These are phyloP conservation scores for Salvia rosmarinus DNA, from an alignment of 257 asterid species.

Conservation along the genomic window DNA sequence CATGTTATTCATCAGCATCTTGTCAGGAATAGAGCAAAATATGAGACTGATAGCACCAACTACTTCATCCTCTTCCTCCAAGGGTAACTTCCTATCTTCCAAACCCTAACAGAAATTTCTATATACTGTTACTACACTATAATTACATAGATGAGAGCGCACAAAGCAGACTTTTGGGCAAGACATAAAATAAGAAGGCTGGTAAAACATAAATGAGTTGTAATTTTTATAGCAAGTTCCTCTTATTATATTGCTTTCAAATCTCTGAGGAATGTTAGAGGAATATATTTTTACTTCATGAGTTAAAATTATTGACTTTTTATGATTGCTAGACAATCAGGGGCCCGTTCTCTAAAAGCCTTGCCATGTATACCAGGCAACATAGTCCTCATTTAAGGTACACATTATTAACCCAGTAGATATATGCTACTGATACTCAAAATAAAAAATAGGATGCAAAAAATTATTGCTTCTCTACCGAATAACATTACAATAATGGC, in stretches of 20 bases:
- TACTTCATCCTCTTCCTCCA: conserved; percentile 85
- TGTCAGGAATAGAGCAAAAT: conserved; percentile 73
- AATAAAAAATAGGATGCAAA: not conserved
- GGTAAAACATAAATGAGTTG: conserved; percentile 5
- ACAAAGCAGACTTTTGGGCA: not conserved
- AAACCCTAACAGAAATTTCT: conserved; percentile 58
- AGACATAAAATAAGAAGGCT: not conserved
- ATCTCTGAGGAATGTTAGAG: conserved; percentile 12
- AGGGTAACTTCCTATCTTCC: conserved; percentile 68
- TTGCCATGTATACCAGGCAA: conserved; percentile 19
- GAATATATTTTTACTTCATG: conserved; percentile 2
- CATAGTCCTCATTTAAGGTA: not conserved
- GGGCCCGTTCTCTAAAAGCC: not conserved
- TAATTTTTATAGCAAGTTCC: not conserved
- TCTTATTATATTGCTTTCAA: conserved; percentile 19
- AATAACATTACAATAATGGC: conserved; percentile 19
- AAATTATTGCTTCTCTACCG: no score
- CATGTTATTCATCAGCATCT: conserved; percentile 71
- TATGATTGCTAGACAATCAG: conserved; percentile 4
- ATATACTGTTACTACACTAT: conserved; percentile 36
- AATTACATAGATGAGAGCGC: not conserved
- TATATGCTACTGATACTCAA: conserved; percentile 10
- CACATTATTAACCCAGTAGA: conserved; percentile 1
- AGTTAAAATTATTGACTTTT: not conserved
- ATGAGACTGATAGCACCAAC: conserved; percentile 69